phyloP scores from a whole-genome alignment of 2,329 filamentous ascomycete species.

The Bipolaris oryzae region DNA sequence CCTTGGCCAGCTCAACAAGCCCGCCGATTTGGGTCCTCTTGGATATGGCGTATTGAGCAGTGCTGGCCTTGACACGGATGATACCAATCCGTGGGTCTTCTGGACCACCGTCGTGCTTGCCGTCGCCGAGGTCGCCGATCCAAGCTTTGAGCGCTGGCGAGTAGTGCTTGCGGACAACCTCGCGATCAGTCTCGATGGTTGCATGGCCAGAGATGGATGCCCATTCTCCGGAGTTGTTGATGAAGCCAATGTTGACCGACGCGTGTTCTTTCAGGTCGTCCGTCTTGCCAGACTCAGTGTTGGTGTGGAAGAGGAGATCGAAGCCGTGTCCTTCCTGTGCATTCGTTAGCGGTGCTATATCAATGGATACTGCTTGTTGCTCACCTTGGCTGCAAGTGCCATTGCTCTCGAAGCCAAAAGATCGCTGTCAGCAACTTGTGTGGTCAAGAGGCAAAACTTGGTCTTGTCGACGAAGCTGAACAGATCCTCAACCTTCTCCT shows the following conservation, averaged over 20 bases:
- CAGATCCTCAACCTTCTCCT: slow-evolving; percentile 79
- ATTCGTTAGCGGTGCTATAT: slow-evolving; percentile 1
- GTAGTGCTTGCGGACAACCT: slow-evolving; percentile 72
- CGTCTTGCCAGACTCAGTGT: slow-evolving; percentile 88
- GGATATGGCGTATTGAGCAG: slow-evolving; percentile 72
- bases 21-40: slow-evolving; percentile 68
- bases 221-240: slow-evolving; percentile 79
- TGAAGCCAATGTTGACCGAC: slow-evolving; percentile 81
- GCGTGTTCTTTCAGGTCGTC: slow-evolving; percentile 75
- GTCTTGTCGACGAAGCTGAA: slow-evolving; percentile 70
- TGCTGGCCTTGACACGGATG: slow-evolving; percentile 75
- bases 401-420: slow-evolving; percentile 82
- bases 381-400: slow-evolving; percentile 79
- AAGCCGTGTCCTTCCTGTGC: slow-evolving; percentile 74
- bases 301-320: slow-evolving; percentile 89
- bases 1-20: slow-evolving; percentile 75
- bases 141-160: slow-evolving; percentile 76
- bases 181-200: slow-evolving; percentile 71
- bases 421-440: slow-evolving; percentile 67
- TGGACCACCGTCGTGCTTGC: slow-evolving; percentile 79
- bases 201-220: slow-evolving; percentile 81
- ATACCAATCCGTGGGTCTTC: slow-evolving; percentile 82
- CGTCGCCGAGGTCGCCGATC: slow-evolving; percentile 81
- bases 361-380: slow-evolving; percentile 12
- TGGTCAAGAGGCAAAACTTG: slow-evolving; percentile 93